These are phyloP conservation scores for Orbilia blumenaviensis DNA, from an alignment of 2,329 filamentous ascomycete species.

Conservation along the genomic window DNA sequence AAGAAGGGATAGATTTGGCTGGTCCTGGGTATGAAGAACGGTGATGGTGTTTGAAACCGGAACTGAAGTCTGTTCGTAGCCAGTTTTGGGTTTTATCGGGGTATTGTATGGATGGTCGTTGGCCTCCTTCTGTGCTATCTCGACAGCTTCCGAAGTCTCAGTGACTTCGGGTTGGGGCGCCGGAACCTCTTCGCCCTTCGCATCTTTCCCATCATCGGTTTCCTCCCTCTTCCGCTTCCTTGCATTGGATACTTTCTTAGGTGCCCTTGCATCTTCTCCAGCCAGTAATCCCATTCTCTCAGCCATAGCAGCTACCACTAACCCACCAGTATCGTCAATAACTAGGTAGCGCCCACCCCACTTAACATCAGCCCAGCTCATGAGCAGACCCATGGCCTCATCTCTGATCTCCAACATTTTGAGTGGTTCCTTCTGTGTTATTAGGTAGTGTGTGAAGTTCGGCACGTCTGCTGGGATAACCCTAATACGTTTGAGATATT, in stretches of 20 bases:
- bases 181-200: neutral
- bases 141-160: slow-evolving; percentile 8
- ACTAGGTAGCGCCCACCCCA: slow-evolving; percentile 79
- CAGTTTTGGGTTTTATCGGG: slow-evolving; percentile 41
- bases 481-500: slow-evolving; percentile 89
- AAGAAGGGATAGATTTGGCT: slow-evolving; percentile 86
- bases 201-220: slow-evolving; percentile 27
- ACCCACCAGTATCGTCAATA: slow-evolving; percentile 84
- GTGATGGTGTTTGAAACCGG: slow-evolving; percentile 78
- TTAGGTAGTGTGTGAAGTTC: slow-evolving; percentile 77
- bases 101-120: slow-evolving; percentile 23
- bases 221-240: slow-evolving; percentile 46
- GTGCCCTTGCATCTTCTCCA: slow-evolving; percentile 74
- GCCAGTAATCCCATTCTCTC: slow-evolving; percentile 88
- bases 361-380: slow-evolving; percentile 90
- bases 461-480: slow-evolving; percentile 83
- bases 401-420: slow-evolving; percentile 87
- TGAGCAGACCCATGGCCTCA: slow-evolving; percentile 81
- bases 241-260: slow-evolving; percentile 77
- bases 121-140: neutral
- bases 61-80: slow-evolving; percentile 69
- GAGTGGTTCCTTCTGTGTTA: slow-evolving; percentile 79
- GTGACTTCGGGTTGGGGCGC: neutral
- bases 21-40: slow-evolving; percentile 79
- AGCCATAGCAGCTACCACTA: slow-evolving; percentile 82